Base-by-base conservation (phyloP, 2,329 filamentous ascomycete genomes). In the Coleophoma cylindrospora region DNA sequence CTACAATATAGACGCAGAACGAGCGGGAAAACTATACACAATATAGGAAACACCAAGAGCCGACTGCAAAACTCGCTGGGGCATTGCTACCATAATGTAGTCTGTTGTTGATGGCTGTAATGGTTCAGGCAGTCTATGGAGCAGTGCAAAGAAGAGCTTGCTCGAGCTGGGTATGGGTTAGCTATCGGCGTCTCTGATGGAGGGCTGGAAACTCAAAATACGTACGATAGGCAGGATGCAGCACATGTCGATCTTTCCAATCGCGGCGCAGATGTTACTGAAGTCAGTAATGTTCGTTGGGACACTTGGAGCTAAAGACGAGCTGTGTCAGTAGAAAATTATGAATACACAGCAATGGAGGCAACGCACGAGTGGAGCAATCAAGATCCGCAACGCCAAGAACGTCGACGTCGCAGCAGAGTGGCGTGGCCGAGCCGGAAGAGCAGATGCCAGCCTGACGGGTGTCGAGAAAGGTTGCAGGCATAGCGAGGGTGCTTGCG, bases 401-500 rank as follows among this genome's bases (percentile, higher is more conserved):
- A 34, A 85, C 73, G 56, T 84, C 77, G 21, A 80, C 81, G 13
- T 80, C 76, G 62, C 82, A 86, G 72, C 82, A 86, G 56, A 77
- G 73, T 3, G 76, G 60, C 33, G 58, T 69, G 56, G 61, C 63
- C 57, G 74, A 74, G 56, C 59, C 60, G 57, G 74, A 74, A 32
- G 64, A 65, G 60, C 75, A 76, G 40, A 74, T 64, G 9, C 59
- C 46, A 49, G 61, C 55, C 60, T 69, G 67, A 44, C 70, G 68
- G 51, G 67, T 64, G 36, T 65, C 63, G n/a, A 61, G 61, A 33
- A 66, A 55, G 36, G 58, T 55, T 43, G 62, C 56, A 41, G 65
- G 61, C 40, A 58, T 49, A 43, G 58, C 53, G 45, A 61, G 49
- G 47, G 57, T 52, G 52, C 56, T 50, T 50, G 62, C 50, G 48